Evolutionary conservation across 169 alveolate genomes (phyloP), one percentile per base, ranked within the genome.

Genomic region (Eimeria necatrix): DNA sequence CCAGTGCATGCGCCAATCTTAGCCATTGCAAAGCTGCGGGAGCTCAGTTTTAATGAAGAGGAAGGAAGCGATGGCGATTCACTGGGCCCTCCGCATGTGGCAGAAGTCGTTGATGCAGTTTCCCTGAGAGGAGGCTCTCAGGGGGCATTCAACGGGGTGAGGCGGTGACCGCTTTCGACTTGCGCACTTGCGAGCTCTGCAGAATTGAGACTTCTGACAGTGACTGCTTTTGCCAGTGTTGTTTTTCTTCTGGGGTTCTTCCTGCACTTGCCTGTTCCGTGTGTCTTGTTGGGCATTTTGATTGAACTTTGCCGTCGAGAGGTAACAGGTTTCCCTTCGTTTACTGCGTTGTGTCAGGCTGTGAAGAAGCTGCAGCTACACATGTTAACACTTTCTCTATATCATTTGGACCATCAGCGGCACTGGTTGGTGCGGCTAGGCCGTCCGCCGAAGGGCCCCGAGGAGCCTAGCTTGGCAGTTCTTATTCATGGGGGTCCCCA

Each of bases 401-500:
- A 81, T 26, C 90, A 81, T 71, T 53, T 81, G 24, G 90, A 81
- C 4, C 41, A 51, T 7, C 90, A 81, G 64, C 90, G 90, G 24
- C 90, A 81, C 74, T 81, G 90, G 90, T 71, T 81, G 74, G 24
- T 81, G 53, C 90, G 90, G 48, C 74, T 53, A 18, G 90, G 74
- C 53, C 9, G 32, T 32, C 73, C 74, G 74, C 90, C 90, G 26
- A 81, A 53, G 73, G 90, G 90, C 1, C 74, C 90, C 51, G 6
- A 32, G 56, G 53, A 8, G 22, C 90, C 90, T 22, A 24, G 78
- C 5, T 46, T 92, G 83, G 95, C 92, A n/a, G 95, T 92, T 32
- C 41, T 92, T 3, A 85, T 92, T 18, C 95, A 92, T 60, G 95
- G 95, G 73, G 95, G 95, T 18, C 95, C 95, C 59, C 95, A 92